Conservation (phyloP, 352 stramenopile genomes). For the Elongisporangium anandrum region DNA sequence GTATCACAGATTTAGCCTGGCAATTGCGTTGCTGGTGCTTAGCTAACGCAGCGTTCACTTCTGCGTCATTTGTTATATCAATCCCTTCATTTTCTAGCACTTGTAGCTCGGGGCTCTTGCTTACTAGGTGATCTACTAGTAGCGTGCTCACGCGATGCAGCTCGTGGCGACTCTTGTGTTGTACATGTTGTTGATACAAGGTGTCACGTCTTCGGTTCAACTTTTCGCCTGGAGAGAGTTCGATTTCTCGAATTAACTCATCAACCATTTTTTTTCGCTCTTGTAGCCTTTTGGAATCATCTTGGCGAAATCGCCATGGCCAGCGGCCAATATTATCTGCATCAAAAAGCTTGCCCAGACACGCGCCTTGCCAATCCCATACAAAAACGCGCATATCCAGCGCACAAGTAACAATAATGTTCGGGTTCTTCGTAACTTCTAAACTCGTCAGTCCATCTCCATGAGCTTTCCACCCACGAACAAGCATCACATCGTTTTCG, state of each 20-base stretch:
- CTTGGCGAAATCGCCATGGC: constrained; percentile 50
- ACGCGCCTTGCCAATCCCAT: constrained; percentile 61
- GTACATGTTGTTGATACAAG: constrained; percentile 44
- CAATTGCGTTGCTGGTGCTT: constrained; percentile 10
- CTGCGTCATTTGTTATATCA: constrained; percentile 1
- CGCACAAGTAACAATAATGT: constrained; percentile 56
- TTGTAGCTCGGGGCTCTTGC: constrained; percentile 49
- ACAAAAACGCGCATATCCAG: constrained; percentile 68
- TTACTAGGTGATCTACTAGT: constrained; percentile 66
- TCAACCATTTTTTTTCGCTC: constrained; percentile 37
- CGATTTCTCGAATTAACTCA: constrained; percentile 37
- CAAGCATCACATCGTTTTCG: constrained; percentile 23
- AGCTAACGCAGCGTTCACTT: constrained; percentile 14
- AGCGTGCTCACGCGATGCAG: constrained; percentile 41
- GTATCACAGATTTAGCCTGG: constrained; percentile 17
- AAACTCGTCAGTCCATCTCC: constrained; percentile 44
- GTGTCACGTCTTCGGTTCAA: constrained; percentile 30
- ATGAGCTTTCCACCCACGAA: constrained; percentile 47
- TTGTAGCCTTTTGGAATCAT: constrained; percentile 40
- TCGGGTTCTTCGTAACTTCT: constrained; percentile 50
- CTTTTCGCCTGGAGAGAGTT: constrained; percentile 41
- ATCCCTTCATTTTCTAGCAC: constrained; percentile 22
- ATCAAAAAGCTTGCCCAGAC: constrained; percentile 61
- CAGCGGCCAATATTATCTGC: constrained; percentile 40
- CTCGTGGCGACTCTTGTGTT: constrained; percentile 41